These are phyloP conservation scores for Candida sakaeoensis DNA, from an alignment of 805 yeast species.

Conservation along the genomic window DNA sequence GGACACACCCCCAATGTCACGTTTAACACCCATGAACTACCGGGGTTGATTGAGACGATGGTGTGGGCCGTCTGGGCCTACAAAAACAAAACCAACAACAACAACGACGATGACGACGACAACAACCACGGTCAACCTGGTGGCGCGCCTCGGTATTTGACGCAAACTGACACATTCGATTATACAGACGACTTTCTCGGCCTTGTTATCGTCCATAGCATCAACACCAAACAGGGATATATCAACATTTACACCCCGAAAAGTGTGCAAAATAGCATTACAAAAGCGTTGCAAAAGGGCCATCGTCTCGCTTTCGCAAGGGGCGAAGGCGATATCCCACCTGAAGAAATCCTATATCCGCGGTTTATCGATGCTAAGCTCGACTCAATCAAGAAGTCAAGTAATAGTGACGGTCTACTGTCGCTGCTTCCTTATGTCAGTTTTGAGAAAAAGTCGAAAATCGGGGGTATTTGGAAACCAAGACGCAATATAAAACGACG, in stretches of 20 bases:
- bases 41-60: conserved; percentile 37
- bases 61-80: conserved; percentile 37
- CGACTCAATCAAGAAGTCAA: conserved; percentile 6
- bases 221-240: conserved; percentile 35
- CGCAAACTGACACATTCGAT: too few relatives aligned
- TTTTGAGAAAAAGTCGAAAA: conserved; percentile 33
- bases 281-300: conserved; percentile 15
- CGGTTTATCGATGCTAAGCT: conserved; percentile 16
- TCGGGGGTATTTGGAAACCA: conserved; percentile 56
- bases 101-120: too few relatives aligned
- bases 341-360: conserved; percentile 45
- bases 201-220: conserved; percentile 64
- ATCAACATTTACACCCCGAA: conserved; percentile 59
- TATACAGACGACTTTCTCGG: conserved; percentile 36
- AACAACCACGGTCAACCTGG: too few relatives aligned
- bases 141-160: too few relatives aligned
- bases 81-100: too few relatives aligned
- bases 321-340: conserved; percentile 66
- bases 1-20: conserved; percentile 17
- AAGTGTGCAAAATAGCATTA: conserved; percentile 9
- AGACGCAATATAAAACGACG: conserved; percentile 52
- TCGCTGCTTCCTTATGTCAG: conserved; percentile 42
- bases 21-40: conserved; percentile 22
- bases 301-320: conserved; percentile 46
- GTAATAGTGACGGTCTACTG: neutral